Base-by-base conservation (phyloP, 805 yeast genomes). In the Saccharomycopsis malanga region DNA sequence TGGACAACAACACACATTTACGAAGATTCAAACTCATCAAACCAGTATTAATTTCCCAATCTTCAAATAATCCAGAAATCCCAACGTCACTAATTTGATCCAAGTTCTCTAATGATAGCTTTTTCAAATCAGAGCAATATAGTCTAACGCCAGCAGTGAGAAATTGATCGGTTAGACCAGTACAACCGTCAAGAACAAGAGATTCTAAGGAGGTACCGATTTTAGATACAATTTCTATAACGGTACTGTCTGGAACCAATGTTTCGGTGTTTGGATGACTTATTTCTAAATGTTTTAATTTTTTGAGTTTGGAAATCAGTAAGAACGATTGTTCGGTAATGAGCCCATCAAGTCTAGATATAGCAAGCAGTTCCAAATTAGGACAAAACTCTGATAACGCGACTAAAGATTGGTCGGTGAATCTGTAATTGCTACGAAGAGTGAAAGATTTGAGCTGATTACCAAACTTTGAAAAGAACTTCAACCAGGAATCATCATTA, bases 401-500 rank as follows among this genome's bases (percentile, higher is more conserved):
- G 3, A 77, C 71, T 22, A 91, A 61, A 0, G 88, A 78, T 41
- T 76, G 81, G 48, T 81, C 75, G 12, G 79, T 73, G 54, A 93
- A 81, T 46, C 98, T 70, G 60, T 91, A 96, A 1, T 97, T 91
- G 58, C 87, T 86, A 32, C 79, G 69, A 9, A 93, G 61, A 52
- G 81, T 81, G 54, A 93, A 77, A 38, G 68, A 66, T 21, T 64
- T 67, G 46, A 93, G 66, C 17, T 74, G 68, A 2, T 70, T 61
- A 1, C 83, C 85, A 52, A 76, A 67, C 1, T 58, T 53, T 43
- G 76, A 77, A 57, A 93, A 85, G 53, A 83, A 88, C 4, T 68
- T 72, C 53, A 77, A 76, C 99, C 99, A 93, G 47, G 79, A 70
- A 0, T 63, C 65, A 54, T 83, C 86, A 57, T 82, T 79, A 39